Percentiles rank a stretch among this genome's conserved stretches.
Conservation (phyloP, 805 yeast genomes). For the Ogataea degrootiae region DNA sequence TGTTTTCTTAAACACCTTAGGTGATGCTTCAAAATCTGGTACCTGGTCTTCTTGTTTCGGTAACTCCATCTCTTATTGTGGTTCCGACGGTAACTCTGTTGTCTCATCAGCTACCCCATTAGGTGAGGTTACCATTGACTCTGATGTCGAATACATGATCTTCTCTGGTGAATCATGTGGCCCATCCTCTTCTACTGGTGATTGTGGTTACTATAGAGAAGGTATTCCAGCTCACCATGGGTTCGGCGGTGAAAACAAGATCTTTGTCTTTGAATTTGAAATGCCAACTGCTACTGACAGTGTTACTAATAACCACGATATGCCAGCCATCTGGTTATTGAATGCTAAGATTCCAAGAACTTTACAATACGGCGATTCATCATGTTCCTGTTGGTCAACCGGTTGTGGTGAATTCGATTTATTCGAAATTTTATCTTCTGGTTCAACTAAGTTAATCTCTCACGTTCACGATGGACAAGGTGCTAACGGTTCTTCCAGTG, state of each 20-base stretch:
- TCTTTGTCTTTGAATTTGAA: conserved; percentile 87
- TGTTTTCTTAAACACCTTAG: conserved; percentile 81
- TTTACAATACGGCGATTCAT: conserved; percentile 77
- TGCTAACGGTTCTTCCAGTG: conserved; percentile 38
- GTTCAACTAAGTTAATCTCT: conserved; percentile 68
- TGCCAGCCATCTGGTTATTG: conserved; percentile 98
- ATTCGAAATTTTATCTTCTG: conserved; percentile 80
- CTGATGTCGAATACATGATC: conserved; percentile 77
- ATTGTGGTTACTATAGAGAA: conserved; percentile 84
- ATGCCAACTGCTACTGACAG: conserved; percentile 70
- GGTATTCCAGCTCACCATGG: conserved; percentile 83
- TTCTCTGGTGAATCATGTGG: conserved; percentile 68
- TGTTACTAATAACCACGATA: conserved; percentile 64
- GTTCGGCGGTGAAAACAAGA: conserved; percentile 76
- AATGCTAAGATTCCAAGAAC: conserved; percentile 97
- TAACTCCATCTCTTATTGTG: conserved; percentile 84
- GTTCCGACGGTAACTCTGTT: conserved; percentile 69
- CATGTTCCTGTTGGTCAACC: conserved; percentile 93
- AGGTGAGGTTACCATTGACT: conserved; percentile 59
- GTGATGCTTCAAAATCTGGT: conserved; percentile 85
- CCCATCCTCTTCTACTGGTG: conserved; percentile 29
- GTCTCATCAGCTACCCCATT: conserved; percentile 67
- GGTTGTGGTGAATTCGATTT: conserved; percentile 98
- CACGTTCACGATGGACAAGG: conserved; percentile 87
- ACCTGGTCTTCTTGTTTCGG: conserved; percentile 84